Evolutionary conservation across 148 eudicot species (phyloP).

Genomic region (Silene latifolia): DNA sequence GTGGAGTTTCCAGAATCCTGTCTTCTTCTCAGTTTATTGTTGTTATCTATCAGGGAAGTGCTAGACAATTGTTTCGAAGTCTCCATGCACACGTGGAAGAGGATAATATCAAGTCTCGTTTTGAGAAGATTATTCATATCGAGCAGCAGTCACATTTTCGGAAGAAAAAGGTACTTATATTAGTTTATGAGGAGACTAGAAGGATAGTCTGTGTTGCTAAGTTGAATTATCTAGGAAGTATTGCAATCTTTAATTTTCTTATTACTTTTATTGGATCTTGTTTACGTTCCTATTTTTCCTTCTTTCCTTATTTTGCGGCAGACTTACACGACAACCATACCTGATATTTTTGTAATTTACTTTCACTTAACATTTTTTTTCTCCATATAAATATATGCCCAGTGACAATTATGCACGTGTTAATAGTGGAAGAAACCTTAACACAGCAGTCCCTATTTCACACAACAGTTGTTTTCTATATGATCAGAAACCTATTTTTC

Average conservation of each 20-base stretch:
- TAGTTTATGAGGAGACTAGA: neutral
- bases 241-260: neutral
- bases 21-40: constrained; percentile 7
- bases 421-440: no score
- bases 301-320: neutral
- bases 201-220: neutral
- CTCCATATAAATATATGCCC: neutral
- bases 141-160: constrained; percentile 48
- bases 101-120: constrained; percentile 77
- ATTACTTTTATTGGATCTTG: neutral
- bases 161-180: constrained; percentile 52
- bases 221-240: neutral
- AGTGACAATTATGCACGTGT: no score
- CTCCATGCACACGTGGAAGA: constrained; percentile 92
- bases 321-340: neutral
- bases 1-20: constrained; percentile 1
- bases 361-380: neutral
- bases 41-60: constrained; percentile 66
- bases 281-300: neutral
- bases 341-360: neutral
- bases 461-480: no score
- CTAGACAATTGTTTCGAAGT: constrained; percentile 84
- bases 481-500: no score
- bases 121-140: constrained; percentile 69
- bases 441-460: no score